Evolutionary conservation across 306 rosid genomes (phyloP), one percentile per base, ranked within the genome.

Genomic region (Medicago arabica): DNA sequence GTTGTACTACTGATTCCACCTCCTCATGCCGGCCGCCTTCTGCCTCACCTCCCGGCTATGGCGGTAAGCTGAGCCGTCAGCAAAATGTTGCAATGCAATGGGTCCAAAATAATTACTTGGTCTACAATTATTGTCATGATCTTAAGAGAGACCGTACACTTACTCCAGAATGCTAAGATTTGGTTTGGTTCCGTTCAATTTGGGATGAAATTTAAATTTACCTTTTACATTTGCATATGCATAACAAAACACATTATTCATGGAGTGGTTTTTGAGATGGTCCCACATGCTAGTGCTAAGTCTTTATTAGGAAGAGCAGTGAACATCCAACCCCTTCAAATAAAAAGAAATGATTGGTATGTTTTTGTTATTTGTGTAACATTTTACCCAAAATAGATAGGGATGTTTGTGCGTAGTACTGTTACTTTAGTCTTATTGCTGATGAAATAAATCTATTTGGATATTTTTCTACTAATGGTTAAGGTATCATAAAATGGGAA

Each of bases 41-140:
- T 0, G 69, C 60, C 40, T 86, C 96, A 1, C 82, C 91, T 0
- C 71, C 80, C 0, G 78, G 84, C 39, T 36, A 72, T 4, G 66
- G 71, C 5, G 63, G 73, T 8, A 83, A 84, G 61, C 69, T 95
- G 3, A 95, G 85, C 77, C 77, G 44, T 57, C 82, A 85, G 65
- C 97, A 92, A 62, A 4, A 7, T 17, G 28, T 59, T 7, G 85
- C 96, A 73, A 86, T 95, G 97, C 79, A 85, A 19, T 92, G 91
- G 96, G 97, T 89, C 23, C 93, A 87, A 78, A 81, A 81, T 65
- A 87, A 92, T 67, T 77, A 82, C 78, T 76, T 92, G 91, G 87
- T 89, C 40, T 95, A 95, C 71, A 25, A 90, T 76, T 95, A 92
- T 23, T 95, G 99, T 85, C 74, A 67, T 38, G 99, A 95, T 67